Evolutionary conservation across 73 alveolate genomes (phyloP).

Genomic region (Urostyla sp.): DNA sequence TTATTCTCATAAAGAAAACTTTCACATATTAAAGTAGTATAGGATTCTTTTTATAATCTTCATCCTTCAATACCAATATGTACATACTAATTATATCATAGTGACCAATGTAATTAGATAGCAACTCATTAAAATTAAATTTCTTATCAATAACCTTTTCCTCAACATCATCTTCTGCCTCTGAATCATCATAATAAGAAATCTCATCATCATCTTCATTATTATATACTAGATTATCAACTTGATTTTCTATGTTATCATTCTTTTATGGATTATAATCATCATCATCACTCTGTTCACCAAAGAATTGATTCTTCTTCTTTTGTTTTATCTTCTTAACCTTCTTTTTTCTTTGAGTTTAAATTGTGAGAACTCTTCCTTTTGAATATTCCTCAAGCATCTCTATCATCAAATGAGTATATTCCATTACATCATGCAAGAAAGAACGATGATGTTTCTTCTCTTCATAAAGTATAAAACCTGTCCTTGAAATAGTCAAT

Average conservation of each 20-base stretch:
- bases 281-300: constrained; percentile 28
- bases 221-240: constrained; percentile 6
- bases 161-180: constrained; percentile 45
- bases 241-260: constrained; percentile 25
- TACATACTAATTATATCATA: constrained; percentile 53
- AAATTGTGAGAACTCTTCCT: constrained; percentile 71
- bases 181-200: constrained; percentile 20
- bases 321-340: constrained; percentile 24
- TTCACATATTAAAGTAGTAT: constrained; percentile 23
- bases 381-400: constrained; percentile 75
- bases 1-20: constrained; percentile 64
- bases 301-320: constrained; percentile 6
- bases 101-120: constrained; percentile 64
- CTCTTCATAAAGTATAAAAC: constrained; percentile 42
- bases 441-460: constrained; percentile 36
- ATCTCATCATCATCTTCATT: constrained; percentile 29
- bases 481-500: constrained; percentile 34
- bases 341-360: constrained; percentile 51
- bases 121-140: constrained; percentile 59
- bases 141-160: constrained; percentile 52
- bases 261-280: constrained; percentile 30
- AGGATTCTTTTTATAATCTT: constrained; percentile 47
- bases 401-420: constrained; percentile 57
- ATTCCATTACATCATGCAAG: constrained; percentile 65
- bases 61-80: constrained; percentile 14